Conservation (phyloP, 805 yeast species). For the Yarrowia sp. region DNA sequence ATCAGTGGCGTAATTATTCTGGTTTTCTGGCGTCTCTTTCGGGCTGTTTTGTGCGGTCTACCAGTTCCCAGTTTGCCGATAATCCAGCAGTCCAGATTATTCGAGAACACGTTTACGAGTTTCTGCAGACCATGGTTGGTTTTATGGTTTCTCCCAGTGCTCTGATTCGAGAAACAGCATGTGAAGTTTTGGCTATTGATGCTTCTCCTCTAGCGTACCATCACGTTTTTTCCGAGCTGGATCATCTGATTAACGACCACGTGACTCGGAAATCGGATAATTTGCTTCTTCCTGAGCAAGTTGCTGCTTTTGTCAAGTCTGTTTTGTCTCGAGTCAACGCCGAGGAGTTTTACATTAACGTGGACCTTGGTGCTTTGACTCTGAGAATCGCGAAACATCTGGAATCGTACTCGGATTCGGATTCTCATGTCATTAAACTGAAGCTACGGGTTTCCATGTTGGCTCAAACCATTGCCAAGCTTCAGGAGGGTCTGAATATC, state of each 20-base stretch:
- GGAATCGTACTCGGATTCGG: conserved; percentile 19
- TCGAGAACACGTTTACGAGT: conserved; percentile 52
- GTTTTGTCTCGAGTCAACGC: conserved; percentile 31
- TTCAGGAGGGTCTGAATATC: conserved; percentile 32
- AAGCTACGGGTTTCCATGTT: conserved; percentile 31
- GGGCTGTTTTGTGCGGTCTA: conserved; percentile 29
- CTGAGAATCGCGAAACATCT: conserved; percentile 30
- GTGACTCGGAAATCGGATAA: neutral
- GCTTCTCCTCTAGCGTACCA: conserved; percentile 57
- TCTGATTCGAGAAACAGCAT: conserved; percentile 61
- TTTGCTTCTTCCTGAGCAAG: conserved; percentile 27
- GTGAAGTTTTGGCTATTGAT: conserved; percentile 66
- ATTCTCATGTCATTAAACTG: conserved; percentile 28
- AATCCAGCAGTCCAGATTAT: conserved; percentile 33
- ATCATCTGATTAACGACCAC: conserved; percentile 29
- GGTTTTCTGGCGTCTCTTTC: conserved; percentile 67
- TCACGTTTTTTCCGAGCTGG: conserved; percentile 47
- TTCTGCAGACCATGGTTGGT: conserved; percentile 37
- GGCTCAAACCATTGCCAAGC: conserved; percentile 31
- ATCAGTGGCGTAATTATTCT: conserved; percentile 59
- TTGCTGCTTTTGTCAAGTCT: conserved; percentile 30
- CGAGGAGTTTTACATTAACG: conserved; percentile 31
- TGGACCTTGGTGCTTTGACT: conserved; percentile 31
- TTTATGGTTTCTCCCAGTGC: conserved; percentile 43
- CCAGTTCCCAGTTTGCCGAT: conserved; percentile 26